A percentile compares a stretch with the other conserved stretches of the same genome.
These are phyloP conservation scores for Coniochaeta sp. DNA, from an alignment of 2,329 filamentous ascomycete genomes.

Conservation along the genomic window DNA sequence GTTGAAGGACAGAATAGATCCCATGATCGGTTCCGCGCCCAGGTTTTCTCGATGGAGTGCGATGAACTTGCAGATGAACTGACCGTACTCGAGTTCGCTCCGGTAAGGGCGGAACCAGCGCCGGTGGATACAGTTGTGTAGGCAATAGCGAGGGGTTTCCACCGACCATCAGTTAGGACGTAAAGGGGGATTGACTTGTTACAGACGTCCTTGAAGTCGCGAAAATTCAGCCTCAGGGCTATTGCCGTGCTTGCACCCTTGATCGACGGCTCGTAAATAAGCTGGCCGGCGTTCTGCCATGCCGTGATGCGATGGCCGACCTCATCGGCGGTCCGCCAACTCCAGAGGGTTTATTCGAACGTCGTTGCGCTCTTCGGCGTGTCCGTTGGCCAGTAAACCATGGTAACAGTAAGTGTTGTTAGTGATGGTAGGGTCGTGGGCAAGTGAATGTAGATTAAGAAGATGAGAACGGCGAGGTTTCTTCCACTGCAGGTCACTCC, in stretches of 20 bases:
- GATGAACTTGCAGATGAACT: constrained; percentile 8
- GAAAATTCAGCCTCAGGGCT: neutral
- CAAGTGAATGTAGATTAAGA: neutral
- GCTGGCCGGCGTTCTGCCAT: neutral
- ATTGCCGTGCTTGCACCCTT: neutral
- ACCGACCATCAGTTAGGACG: constrained; percentile 1
- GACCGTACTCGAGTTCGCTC: constrained; percentile 7
- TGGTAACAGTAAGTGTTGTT: neutral
- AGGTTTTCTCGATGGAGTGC: neutral
- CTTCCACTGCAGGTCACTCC: too few relatives aligned
- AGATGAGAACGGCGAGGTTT: neutral
- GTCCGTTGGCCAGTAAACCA: neutral
- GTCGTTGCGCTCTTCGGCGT: neutral
- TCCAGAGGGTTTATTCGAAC: neutral
- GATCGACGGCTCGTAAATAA: constrained; percentile 1
- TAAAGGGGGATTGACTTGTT: constrained; percentile 8
- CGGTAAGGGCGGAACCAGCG: constrained; percentile 9
- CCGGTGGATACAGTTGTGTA: constrained; percentile 8
- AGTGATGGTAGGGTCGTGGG: neutral
- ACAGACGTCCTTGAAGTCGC: constrained; percentile 5
- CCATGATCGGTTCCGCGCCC: neutral
- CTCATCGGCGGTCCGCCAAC: neutral
- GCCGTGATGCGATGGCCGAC: neutral
- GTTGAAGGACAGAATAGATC: constrained; percentile 1
- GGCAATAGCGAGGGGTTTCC: constrained; percentile 1